Percentiles rank a stretch among this genome's conserved stretches.
These are phyloP conservation scores for Erodium moschatum DNA, from an alignment of 441 rosid species.

Conservation along the genomic window DNA sequence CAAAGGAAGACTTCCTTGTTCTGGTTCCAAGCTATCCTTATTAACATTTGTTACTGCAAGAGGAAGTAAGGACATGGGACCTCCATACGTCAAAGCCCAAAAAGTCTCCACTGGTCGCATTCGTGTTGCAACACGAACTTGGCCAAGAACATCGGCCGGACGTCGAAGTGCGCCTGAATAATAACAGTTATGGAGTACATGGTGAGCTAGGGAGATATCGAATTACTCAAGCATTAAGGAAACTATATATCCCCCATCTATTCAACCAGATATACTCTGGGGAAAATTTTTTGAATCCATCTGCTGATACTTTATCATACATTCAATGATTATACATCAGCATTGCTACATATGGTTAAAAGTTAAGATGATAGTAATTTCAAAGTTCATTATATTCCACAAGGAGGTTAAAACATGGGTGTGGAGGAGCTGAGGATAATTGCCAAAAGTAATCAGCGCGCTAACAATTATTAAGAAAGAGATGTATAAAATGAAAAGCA, in stretches of 20 bases:
- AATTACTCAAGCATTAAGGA: constrained; percentile 16
- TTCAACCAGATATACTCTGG: background rate
- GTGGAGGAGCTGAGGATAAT: background rate
- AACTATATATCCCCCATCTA: background rate
- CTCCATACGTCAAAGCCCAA: constrained; percentile 97
- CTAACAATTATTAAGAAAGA: background rate
- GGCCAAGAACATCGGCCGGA: constrained; percentile 99
- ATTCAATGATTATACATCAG: no score
- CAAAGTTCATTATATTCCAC: background rate
- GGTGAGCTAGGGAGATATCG: constrained; percentile 11
- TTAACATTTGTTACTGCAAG: constrained; percentile 62
- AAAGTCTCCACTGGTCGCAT: constrained; percentile 81
- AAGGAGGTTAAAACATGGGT: background rate
- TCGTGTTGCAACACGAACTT: constrained; percentile 88
- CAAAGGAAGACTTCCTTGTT: constrained; percentile 47
- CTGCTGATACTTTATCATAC: background rate
- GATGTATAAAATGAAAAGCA: background rate
- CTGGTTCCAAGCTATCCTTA: constrained; percentile 69
- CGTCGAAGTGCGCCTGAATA: constrained; percentile 65
- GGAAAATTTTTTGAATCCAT: background rate
- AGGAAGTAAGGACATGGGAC: constrained; percentile 95
- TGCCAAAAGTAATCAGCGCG: background rate
- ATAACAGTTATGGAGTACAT: constrained; percentile 21
- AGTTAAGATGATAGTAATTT: background rate
- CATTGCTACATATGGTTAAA: no score